Conservation (phyloP, 495 filamentous ascomycete genomes). For the Annulohypoxylon nitens region DNA sequence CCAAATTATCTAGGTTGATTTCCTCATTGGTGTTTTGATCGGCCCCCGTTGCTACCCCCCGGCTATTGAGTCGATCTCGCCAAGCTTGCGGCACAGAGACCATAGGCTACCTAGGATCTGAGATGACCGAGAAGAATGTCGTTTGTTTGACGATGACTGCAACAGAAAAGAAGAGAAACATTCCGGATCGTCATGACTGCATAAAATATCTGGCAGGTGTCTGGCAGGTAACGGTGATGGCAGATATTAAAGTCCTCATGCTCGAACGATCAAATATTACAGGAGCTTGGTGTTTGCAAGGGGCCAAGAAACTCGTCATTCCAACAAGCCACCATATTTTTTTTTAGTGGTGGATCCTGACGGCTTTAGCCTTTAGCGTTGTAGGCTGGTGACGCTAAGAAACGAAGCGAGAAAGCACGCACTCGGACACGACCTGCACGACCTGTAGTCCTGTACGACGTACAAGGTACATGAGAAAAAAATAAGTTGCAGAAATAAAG, state of each 20-base stretch:
- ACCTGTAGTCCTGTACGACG: constrained; percentile 6
- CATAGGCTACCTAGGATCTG: constrained; percentile 24
- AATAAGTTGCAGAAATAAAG: constrained; percentile 24
- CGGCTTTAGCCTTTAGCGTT: constrained; percentile 46
- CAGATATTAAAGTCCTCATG: not conserved
- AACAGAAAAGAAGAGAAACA: not conserved
- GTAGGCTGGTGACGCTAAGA: constrained; percentile 21
- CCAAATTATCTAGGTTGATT: constrained; percentile 32
- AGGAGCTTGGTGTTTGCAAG: constrained; percentile 17
- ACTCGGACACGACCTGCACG: constrained; percentile 20
- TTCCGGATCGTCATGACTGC: not conserved
- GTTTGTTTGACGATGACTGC: not conserved
- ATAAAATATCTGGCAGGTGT: not conserved
- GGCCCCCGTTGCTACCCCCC: constrained; percentile 29
- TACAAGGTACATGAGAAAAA: constrained; percentile 24
- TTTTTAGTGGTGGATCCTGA: constrained; percentile 28
- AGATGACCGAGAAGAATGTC: constrained; percentile 1
- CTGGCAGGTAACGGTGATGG: not conserved
- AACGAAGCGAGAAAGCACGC: constrained; percentile 45
- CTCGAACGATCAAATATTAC: not conserved
- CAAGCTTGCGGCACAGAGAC: constrained; percentile 46
- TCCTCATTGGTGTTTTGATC: constrained; percentile 39
- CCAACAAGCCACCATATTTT: constrained; percentile 49
- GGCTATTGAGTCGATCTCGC: constrained; percentile 38
- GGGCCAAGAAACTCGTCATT: constrained; percentile 44